phyloP scores from a whole-genome alignment of 1,139 yeast species.

The Geotrichum histeridarum region DNA sequence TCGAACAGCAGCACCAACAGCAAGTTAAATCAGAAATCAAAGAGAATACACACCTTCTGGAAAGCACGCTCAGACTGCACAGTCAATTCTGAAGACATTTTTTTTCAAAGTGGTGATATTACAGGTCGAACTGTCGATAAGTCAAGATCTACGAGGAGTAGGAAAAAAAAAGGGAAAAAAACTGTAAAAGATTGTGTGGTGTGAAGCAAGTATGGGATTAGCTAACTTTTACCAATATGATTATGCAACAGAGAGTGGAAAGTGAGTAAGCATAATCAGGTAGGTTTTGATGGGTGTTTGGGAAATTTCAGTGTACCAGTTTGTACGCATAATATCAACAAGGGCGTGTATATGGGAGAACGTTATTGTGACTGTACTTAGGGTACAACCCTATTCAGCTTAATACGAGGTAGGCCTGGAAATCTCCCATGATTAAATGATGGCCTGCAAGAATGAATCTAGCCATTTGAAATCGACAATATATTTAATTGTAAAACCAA shows the following conservation, averaged over 20 bases:
- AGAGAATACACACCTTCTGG: conserved; percentile 72
- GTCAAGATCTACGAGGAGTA: conserved; percentile 1
- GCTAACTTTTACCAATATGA: neutral
- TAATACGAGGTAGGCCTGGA: neutral
- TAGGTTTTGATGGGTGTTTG: neutral
- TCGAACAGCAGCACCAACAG: neutral
- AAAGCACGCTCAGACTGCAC: conserved; percentile 99
- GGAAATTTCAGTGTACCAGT: neutral
- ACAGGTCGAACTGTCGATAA: conserved; percentile 13
- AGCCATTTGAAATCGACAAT: no score
- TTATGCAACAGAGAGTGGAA: neutral
- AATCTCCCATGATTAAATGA: no score
- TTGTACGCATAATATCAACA: neutral
- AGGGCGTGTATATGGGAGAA: neutral
- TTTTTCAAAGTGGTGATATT: conserved; percentile 34
- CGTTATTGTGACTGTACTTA: neutral
- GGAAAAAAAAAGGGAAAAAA: conserved; percentile 10
- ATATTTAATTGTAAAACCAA: no score
- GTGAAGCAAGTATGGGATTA: neutral
- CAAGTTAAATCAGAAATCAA: neutral
- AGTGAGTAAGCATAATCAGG: neutral
- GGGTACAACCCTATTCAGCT: neutral
- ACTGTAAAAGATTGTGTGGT: conserved; percentile 2
- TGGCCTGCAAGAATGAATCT: no score
- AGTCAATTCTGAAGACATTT: conserved; percentile 99